These are phyloP conservation scores for Ascochyta viciae-villosae DNA, from an alignment of 2,329 filamentous ascomycete genomes.

Conservation along the genomic window DNA sequence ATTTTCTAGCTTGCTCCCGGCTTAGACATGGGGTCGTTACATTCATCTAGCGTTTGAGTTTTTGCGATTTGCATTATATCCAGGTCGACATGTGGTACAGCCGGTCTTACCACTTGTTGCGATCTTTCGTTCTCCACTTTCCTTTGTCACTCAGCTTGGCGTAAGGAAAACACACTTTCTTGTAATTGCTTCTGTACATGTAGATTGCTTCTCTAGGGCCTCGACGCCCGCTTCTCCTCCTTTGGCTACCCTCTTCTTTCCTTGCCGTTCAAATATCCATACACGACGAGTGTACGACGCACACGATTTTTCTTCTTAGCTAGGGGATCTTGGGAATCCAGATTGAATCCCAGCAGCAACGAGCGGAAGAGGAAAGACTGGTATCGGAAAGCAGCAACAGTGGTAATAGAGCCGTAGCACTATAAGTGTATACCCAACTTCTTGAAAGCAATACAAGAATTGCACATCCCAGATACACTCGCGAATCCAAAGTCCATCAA, in stretches of 20 bases:
- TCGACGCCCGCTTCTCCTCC: conserved; percentile 13
- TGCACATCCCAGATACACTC: not conserved
- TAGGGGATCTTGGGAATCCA: not conserved
- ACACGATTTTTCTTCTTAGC: conserved; percentile 30
- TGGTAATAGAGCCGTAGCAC: not conserved
- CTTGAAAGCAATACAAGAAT: not conserved
- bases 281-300: conserved; percentile 36
- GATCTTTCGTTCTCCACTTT: conserved; percentile 13
- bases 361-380: not conserved
- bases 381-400: not conserved
- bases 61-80: conserved; percentile 16
- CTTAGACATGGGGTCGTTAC: not conserved
- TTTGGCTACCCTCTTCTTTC: not conserved
- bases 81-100: conserved; percentile 25
- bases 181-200: conserved; percentile 30
- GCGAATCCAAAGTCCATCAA: not conserved
- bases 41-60: conserved; percentile 24
- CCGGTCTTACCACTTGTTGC: conserved; percentile 33
- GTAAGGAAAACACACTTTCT: conserved; percentile 7
- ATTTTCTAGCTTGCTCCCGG: not conserved
- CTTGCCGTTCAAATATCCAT: conserved; percentile 20
- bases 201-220: conserved; percentile 21
- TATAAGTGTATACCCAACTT: not conserved
- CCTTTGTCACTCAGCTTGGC: conserved; percentile 5
- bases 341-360: not conserved